phyloP scores from a whole-genome alignment of 305 asterid species.

The Solanum chacoense region DNA sequence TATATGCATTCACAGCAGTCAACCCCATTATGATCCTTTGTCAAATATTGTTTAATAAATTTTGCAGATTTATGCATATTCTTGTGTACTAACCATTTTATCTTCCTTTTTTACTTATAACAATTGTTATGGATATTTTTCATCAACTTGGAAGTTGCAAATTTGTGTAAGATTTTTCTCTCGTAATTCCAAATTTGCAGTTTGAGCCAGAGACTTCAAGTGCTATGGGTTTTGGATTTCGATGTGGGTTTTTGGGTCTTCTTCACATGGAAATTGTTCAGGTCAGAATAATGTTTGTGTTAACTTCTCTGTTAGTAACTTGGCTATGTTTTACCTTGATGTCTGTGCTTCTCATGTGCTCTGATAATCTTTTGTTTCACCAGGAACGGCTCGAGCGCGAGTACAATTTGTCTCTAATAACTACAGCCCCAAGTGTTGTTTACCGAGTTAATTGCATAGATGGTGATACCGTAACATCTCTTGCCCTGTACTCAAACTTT shows the following conservation, averaged over 20 bases:
- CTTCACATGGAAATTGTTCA: conserved; percentile 99
- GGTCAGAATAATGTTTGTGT: conserved; percentile 29
- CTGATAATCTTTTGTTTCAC: conserved; percentile 27
- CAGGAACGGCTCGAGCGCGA: conserved; percentile 99
- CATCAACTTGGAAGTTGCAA: not conserved
- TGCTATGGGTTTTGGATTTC: conserved; percentile 99
- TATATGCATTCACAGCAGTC: not conserved
- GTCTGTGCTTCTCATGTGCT: not conserved
- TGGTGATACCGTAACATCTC: conserved; percentile 75
- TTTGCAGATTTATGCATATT: not conserved
- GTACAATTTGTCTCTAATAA: conserved; percentile 83
- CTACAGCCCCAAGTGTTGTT: conserved; percentile 97
- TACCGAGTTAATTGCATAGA: conserved; percentile 65
- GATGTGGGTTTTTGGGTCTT: conserved; percentile 98
- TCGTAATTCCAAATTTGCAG: conserved; percentile 28
- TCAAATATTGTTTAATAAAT: not conserved
- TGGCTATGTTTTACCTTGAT: conserved; percentile 7
- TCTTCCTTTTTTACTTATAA: not conserved
- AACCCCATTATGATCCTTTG: not conserved
- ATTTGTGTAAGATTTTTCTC: not conserved
- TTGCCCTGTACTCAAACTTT: conserved; percentile 24
- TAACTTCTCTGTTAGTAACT: conserved; percentile 11
- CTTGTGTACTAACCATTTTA: not conserved
- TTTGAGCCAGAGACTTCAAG: conserved; percentile 96
- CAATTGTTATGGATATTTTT: not conserved